phyloP scores from a whole-genome alignment of 441 rosid genomes.

The Rhodomyrtus psidioides region DNA sequence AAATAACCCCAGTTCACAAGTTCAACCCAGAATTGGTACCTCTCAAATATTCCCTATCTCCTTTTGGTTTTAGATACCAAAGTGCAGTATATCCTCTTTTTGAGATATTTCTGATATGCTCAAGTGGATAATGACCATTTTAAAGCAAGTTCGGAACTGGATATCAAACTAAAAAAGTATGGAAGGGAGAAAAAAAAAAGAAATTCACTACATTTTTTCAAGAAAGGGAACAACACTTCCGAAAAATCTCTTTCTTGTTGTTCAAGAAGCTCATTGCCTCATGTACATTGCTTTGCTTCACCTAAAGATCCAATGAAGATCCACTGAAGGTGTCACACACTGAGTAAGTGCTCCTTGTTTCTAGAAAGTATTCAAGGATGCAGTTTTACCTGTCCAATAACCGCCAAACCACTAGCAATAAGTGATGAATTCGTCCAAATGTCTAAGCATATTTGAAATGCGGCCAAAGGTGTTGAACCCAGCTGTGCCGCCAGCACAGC shows the following conservation, averaged over 20 bases:
- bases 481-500: slow-evolving; percentile 51
- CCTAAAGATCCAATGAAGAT: too few relatives aligned
- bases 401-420: slow-evolving; percentile 61
- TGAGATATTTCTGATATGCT: neutral
- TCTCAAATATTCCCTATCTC: neutral
- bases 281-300: neutral
- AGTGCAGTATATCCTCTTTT: neutral
- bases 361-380: neutral
- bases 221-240: neutral
- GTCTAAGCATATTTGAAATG: neutral
- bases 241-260: neutral
- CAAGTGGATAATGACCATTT: neutral
- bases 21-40: neutral
- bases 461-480: too few relatives aligned
- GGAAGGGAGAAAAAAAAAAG: neutral
- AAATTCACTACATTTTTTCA: neutral
- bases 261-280: neutral
- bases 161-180: neutral
- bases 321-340: neutral
- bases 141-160: neutral
- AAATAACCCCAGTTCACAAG: neutral
- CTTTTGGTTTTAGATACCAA: neutral
- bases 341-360: neutral
- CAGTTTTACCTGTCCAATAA: slow-evolving; percentile 52
- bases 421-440: slow-evolving; percentile 64